Percentiles rank a stretch among this genome's conserved stretches.
These are phyloP conservation scores for Pleurotus cornucopiae DNA, from an alignment of 768 basidiomycete genomes.

Conservation along the genomic window DNA sequence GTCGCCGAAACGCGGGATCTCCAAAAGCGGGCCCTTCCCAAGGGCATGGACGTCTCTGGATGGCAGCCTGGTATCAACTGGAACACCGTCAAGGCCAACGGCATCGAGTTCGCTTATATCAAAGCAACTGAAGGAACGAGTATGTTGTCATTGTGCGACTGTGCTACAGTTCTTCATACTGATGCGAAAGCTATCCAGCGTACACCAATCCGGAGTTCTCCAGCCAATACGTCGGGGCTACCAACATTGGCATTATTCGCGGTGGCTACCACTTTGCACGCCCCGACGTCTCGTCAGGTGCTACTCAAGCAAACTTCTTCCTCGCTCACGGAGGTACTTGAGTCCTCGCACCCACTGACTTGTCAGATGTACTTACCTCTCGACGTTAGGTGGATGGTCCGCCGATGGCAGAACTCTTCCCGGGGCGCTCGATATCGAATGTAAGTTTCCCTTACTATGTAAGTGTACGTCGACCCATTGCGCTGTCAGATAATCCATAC, in stretches of 20 bases:
- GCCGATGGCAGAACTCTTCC: slow-evolving; percentile 58
- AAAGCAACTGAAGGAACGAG: slow-evolving; percentile 66
- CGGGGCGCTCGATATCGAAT: slow-evolving; percentile 61
- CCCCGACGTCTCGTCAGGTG: slow-evolving; percentile 49
- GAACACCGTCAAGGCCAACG: slow-evolving; percentile 45
- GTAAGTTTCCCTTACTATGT: slow-evolving; percentile 25
- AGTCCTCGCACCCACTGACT: not conserved
- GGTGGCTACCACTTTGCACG: slow-evolving; percentile 62
- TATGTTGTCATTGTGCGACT: slow-evolving; percentile 17
- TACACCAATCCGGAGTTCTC: slow-evolving; percentile 43
- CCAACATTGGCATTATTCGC: slow-evolving; percentile 50
- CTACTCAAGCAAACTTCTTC: slow-evolving; percentile 57
- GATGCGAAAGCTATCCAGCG: slow-evolving; percentile 12
- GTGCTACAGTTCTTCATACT: not conserved
- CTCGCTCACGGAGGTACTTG: slow-evolving; percentile 43
- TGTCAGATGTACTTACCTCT: not conserved
- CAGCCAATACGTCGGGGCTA: slow-evolving; percentile 52
- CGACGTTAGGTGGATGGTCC: slow-evolving; percentile 38
- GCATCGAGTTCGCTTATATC: slow-evolving; percentile 55
- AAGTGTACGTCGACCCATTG: not conserved
- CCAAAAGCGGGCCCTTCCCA: slow-evolving; percentile 31
- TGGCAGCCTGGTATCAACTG: slow-evolving; percentile 49
- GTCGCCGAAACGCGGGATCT: not conserved
- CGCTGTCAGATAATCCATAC: slow-evolving; percentile 41
- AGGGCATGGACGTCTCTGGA: slow-evolving; percentile 54